Percentiles rank a stretch among this genome's conserved stretches.
Conservation (phyloP, 2,329 filamentous ascomycete genomes). For the Anthostomella pinea region DNA sequence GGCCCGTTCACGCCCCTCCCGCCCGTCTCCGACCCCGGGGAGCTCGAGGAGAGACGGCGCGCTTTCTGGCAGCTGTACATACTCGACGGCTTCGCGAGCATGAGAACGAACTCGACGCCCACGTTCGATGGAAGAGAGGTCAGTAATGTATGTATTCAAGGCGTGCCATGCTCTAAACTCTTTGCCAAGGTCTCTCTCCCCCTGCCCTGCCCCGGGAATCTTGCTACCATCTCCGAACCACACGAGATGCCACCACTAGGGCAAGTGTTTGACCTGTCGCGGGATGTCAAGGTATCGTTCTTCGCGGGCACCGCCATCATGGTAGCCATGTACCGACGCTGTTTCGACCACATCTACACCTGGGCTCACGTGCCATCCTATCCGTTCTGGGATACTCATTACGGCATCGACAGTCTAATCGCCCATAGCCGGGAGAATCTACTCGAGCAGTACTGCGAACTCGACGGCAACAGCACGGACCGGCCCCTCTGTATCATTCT, state of each 20-base stretch:
- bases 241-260: slow-evolving; percentile 4
- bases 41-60: slow-evolving; percentile 3
- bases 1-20: neutral
- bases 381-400: slow-evolving; percentile 7
- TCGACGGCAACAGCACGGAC: neutral
- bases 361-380: slow-evolving; percentile 1
- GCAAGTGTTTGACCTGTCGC: too few species aligned
- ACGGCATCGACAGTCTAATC: slow-evolving; percentile 3
- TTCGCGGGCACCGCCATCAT: slow-evolving; percentile 4
- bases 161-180: too few species aligned
- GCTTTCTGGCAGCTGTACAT: slow-evolving; percentile 8
- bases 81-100: slow-evolving; percentile 4
- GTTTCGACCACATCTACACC: slow-evolving; percentile 1
- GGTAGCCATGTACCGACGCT: slow-evolving; percentile 2
- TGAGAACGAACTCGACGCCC: slow-evolving; percentile 1
- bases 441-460: neutral
- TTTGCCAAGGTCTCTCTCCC: too few species aligned
- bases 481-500: slow-evolving; percentile 2
- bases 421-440: neutral
- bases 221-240: too few species aligned
- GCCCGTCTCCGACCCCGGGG: neutral
- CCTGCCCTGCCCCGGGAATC: too few species aligned
- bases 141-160: too few species aligned
- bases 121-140: slow-evolving; percentile 3
- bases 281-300: too few species aligned